Evolutionary conservation across 352 stramenopile genomes (phyloP), one percentile per base, ranked within the genome.

Genomic region (Phytopythium litorale): DNA sequence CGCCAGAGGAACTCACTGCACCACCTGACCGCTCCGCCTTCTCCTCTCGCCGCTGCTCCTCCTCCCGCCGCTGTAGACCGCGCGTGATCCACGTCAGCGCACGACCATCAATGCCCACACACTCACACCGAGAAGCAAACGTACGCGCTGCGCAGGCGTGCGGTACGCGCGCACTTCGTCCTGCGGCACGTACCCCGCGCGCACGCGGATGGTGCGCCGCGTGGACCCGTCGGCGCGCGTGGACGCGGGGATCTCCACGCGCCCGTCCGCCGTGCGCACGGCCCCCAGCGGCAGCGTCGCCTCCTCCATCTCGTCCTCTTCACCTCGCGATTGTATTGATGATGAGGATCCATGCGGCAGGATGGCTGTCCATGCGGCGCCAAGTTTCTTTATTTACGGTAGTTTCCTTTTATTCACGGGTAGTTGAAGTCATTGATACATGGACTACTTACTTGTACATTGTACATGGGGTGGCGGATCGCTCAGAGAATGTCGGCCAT

Each of bases 121-220:
- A 21, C 38, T n/a, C 38, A 21, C 12, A 33, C 5, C 7, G 30
- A 55, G 38, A 37, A 2, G 25, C 25, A 28, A 28, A 65, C 69
- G 56, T 64, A 83, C 81, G 16, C 86, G 79, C 45, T 90, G 78
- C 32, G 67, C 81, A 42, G 88, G 64, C 32, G 84, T 87, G 62
- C 91, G 88, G 72, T 95, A 95, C 54, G 82, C 83, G 56, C 80
- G 77, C 54, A 91, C 71, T 64, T 96, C 87, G 57, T 96, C 87
- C 67, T 92, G 84, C 50, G 83, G 82, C 48, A 92, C 71, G 64
- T 92, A 93, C 57, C 84, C 84, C 66, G 88, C 65, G 35, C 87
- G 87, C 63, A 96, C 89, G 59, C 84, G 82, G 54, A 96, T 89
- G 30, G 82, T 56, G 64, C 93, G 93, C 53, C 87, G 82, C 56